phyloP scores from a whole-genome alignment of 257 asterid genomes.

The Nicotiana obtusifolia region DNA sequence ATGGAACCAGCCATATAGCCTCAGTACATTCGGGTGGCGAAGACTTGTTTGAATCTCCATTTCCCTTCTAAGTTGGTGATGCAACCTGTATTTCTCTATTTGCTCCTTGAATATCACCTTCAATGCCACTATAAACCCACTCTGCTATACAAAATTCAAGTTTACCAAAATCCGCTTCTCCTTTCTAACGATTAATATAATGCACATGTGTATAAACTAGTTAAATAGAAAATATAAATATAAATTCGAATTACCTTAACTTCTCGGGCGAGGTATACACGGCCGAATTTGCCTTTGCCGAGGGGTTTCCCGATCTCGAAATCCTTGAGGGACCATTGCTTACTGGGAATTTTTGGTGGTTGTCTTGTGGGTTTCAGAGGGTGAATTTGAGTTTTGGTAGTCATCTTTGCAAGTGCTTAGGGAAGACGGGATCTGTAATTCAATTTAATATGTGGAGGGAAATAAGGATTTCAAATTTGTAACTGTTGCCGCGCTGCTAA shows the following conservation, averaged over 20 bases:
- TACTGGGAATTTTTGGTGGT: conserved; percentile 19
- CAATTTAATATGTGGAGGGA: too few species aligned
- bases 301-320: conserved; percentile 95
- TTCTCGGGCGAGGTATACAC: conserved; percentile 96
- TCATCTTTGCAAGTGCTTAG: conserved; percentile 19
- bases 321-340: conserved; percentile 61
- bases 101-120: conserved; percentile 86
- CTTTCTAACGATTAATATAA: neutral
- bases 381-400: conserved; percentile 16
- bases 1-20: conserved; percentile 90
- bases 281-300: conserved; percentile 90
- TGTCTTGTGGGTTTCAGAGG: conserved; percentile 38
- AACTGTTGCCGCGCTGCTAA: too few species aligned
- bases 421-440: too few species aligned
- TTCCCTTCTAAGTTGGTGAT: conserved; percentile 77
- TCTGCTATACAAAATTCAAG: conserved; percentile 24
- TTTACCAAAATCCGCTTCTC: neutral
- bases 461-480: too few species aligned
- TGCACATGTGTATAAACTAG: neutral
- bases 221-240: neutral
- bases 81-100: conserved; percentile 65
- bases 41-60: conserved; percentile 83
- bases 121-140: conserved; percentile 73
- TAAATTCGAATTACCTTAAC: conserved; percentile 33
- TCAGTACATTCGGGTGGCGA: conserved; percentile 72